These are phyloP conservation scores for Lasiodiplodia citricola DNA, from an alignment of 2,329 filamentous ascomycete genomes.

Conservation along the genomic window DNA sequence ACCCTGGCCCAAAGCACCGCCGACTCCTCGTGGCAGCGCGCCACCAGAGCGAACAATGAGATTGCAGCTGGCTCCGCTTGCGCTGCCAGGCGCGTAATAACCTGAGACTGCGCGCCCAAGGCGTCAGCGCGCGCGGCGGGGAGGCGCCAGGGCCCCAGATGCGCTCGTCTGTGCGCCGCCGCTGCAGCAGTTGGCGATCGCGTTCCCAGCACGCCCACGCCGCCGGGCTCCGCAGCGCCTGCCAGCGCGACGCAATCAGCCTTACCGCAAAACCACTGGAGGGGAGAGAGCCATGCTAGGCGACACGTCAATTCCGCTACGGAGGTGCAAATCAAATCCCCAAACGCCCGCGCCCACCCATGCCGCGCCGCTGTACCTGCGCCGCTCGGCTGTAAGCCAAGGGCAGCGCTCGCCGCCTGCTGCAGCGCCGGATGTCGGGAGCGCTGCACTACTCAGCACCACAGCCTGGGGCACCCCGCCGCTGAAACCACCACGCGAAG, in stretches of 20 bases:
- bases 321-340: constrained; percentile 5
- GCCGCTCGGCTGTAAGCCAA: constrained; percentile 18
- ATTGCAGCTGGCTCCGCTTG: constrained; percentile 16
- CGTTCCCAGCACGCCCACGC: constrained; percentile 4
- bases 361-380: constrained; percentile 3
- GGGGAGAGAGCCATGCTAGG: constrained; percentile 2
- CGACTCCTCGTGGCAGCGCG: constrained; percentile 19
- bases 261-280: constrained; percentile 6
- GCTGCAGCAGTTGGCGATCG: constrained; percentile 12
- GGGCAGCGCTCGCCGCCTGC: constrained; percentile 16
- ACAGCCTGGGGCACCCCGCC: neutral
- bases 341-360: neutral
- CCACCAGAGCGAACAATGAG: constrained; percentile 21
- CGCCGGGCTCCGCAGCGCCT: constrained; percentile 5
- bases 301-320: constrained; percentile 12
- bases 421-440: neutral
- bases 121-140: constrained; percentile 20
- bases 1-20: constrained; percentile 17
- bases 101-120: constrained; percentile 22
- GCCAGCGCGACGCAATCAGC: constrained; percentile 10
- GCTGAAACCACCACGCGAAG: constrained; percentile 6
- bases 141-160: constrained; percentile 22
- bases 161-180: constrained; percentile 21
- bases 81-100: constrained; percentile 18
- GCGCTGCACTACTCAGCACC: constrained; percentile 6